phyloP scores from a whole-genome alignment of 441 rosid genomes.

The Melastoma candidum region DNA sequence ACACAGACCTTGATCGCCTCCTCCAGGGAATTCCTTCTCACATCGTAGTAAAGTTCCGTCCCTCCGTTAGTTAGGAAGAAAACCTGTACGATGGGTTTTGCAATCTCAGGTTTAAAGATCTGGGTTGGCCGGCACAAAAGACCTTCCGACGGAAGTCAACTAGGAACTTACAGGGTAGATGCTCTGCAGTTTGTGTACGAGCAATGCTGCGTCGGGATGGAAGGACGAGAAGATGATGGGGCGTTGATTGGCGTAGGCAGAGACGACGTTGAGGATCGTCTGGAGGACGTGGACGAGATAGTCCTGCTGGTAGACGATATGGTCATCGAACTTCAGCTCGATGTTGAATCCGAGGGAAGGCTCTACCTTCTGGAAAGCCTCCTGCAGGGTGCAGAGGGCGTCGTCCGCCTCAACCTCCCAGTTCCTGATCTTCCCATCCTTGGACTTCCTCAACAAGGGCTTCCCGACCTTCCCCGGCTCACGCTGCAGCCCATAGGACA shows the following conservation, averaged over 20 bases:
- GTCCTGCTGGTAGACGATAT: slow-evolving; percentile 47
- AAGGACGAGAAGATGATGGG: slow-evolving; percentile 77
- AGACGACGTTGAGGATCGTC: slow-evolving; percentile 58
- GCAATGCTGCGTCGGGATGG: slow-evolving; percentile 83
- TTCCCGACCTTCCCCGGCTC: slow-evolving; percentile 41
- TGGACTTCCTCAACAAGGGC: slow-evolving; percentile 51
- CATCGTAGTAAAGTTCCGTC: slow-evolving; percentile 40
- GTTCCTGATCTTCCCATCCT: slow-evolving; percentile 51
- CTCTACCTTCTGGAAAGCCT: slow-evolving; percentile 62
- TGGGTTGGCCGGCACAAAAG: neutral
- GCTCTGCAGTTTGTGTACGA: slow-evolving; percentile 56
- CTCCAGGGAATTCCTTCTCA: slow-evolving; percentile 73
- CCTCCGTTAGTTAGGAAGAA: slow-evolving; percentile 84
- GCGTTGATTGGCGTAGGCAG: slow-evolving; percentile 37
- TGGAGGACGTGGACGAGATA: slow-evolving; percentile 50
- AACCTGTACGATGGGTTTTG: slow-evolving; percentile 28
- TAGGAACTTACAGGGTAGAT: slow-evolving; percentile 49
- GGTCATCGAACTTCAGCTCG: slow-evolving; percentile 82
- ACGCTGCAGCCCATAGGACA: slow-evolving; percentile 61
- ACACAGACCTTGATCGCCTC: slow-evolving; percentile 60
- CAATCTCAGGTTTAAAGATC: neutral
- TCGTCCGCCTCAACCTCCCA: slow-evolving; percentile 77
- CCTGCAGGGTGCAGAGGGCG: slow-evolving; percentile 59
- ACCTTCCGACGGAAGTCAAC: neutral
- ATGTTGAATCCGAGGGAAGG: slow-evolving; percentile 74